Conservation (phyloP, 192 early-diverging fungal species). For the Backusella westeae region DNA sequence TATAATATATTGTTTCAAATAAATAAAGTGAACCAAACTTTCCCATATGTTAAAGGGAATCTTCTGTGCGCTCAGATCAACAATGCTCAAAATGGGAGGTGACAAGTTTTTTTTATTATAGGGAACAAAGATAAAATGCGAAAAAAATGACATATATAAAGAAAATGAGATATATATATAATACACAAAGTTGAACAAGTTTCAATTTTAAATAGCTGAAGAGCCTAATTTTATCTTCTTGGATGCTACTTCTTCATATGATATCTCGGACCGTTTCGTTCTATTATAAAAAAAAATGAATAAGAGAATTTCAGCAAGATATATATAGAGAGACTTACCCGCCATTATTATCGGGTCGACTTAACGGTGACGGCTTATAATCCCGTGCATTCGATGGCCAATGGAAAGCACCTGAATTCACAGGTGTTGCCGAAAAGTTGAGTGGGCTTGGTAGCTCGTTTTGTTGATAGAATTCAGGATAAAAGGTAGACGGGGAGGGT, state of each 20-base stretch:
- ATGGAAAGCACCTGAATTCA: conserved; percentile 32
- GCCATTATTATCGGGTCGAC: neutral
- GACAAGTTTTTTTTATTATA: too few relatives aligned
- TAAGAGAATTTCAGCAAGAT: neutral
- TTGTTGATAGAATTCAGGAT: conserved; percentile 72
- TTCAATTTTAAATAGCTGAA: neutral
- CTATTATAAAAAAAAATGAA: neutral
- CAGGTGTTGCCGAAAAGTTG: conserved; percentile 73
- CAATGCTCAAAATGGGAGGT: too few relatives aligned
- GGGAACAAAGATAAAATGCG: too few relatives aligned
- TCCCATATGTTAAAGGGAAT: too few relatives aligned
- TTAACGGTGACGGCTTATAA: conserved; percentile 10
- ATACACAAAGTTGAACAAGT: too few relatives aligned
- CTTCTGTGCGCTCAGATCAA: too few relatives aligned
- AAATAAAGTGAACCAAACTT: too few relatives aligned
- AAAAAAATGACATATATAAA: too few relatives aligned
- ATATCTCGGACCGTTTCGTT: neutral
- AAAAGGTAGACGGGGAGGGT: conserved; percentile 75
- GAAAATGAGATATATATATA: too few relatives aligned
- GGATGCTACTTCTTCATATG: neutral
- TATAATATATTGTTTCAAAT: too few relatives aligned
- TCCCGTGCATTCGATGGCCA: conserved; percentile 14
- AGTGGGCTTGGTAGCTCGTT: conserved; percentile 72
- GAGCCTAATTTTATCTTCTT: conserved; percentile 7
- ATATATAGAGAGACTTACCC: neutral